phyloP scores from a whole-genome alignment of 208 protist species.

The Crithidia fasciculata region DNA sequence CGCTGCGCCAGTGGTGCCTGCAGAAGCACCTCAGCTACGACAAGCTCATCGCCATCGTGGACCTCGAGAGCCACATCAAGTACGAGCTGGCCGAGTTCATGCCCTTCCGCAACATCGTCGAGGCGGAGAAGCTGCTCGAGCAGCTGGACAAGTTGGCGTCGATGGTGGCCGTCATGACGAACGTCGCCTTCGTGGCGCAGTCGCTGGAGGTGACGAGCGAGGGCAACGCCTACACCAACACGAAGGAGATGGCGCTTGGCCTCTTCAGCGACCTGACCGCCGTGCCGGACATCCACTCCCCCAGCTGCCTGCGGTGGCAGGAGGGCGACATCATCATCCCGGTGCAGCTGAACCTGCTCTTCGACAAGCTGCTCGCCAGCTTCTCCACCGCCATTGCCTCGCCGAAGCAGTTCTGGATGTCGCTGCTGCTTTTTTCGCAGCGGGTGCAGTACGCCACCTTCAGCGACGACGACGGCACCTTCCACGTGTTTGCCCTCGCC shows the following conservation, averaged over 20 bases:
- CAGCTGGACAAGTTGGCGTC: slow-evolving; percentile 67
- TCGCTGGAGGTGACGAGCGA: slow-evolving; percentile 74
- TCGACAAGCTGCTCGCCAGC: slow-evolving; percentile 73
- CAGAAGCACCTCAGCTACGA: slow-evolving; percentile 70
- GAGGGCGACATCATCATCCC: slow-evolving; percentile 70
- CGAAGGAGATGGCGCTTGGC: slow-evolving; percentile 73
- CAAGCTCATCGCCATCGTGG: slow-evolving; percentile 67
- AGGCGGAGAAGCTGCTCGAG: slow-evolving; percentile 57
- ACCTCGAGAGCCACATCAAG: slow-evolving; percentile 76
- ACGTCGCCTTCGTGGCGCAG: slow-evolving; percentile 57
- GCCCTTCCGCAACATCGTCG: slow-evolving; percentile 68
- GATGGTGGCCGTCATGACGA: slow-evolving; percentile 68
- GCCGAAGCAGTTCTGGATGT: slow-evolving; percentile 72
- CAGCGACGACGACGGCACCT: slow-evolving; percentile 76
- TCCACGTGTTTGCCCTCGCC: slow-evolving; percentile 70
- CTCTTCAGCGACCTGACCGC: slow-evolving; percentile 81
- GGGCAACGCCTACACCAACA: slow-evolving; percentile 67
- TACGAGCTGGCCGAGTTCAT: slow-evolving; percentile 65
- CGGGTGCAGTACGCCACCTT: slow-evolving; percentile 67
- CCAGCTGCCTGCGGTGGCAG: slow-evolving; percentile 72
- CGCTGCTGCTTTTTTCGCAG: slow-evolving; percentile 71
- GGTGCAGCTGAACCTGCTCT: slow-evolving; percentile 67
- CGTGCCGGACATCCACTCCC: slow-evolving; percentile 74
- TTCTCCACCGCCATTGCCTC: slow-evolving; percentile 68
- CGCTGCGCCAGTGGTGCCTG: slow-evolving; percentile 59